Evolutionary conservation across 2,329 filamentous ascomycete species (phyloP), one percentile per base, ranked within the genome.

Genomic region (Aspergillus oerlinghausenensis): DNA sequence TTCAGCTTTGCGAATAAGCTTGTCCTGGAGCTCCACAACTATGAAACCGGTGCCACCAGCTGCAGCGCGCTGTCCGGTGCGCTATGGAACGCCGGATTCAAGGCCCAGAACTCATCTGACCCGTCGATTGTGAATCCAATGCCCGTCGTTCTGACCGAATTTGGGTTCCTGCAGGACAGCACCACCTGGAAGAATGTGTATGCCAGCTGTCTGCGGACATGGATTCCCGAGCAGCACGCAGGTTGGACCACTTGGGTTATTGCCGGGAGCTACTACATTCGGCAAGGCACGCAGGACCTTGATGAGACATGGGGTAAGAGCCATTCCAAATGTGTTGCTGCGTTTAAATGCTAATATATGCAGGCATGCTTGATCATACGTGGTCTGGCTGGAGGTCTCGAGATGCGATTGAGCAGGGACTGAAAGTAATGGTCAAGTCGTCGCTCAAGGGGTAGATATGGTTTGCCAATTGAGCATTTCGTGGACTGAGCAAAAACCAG

Each of bases 161-260:
- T 74, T 59, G 76, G 76, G 0, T 84, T 84, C 68, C 63, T 67
- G 49, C 79, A 82, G 73, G 76, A 81, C 52, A 73, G 72, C 2
- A 71, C 66, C 3, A 78, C 76, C 1, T 83, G 79, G 70, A 63
- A 73, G 48, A 68, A 72, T 8, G 76, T 79, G 2, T 86, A 86
- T 65, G 73, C 80, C 2, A 76, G 73, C 11, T 85, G 83, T 60
- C 67, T 85, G 59, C 74, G 77, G 4, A 69, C 70, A 14, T 84
- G 77, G 63, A 67, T 86, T 51, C 76, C 78, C 0, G 67, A 72
- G 42, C 71, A 78, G 63, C 75, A 81, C 70, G 76, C 78, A 0
- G 79, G 83, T 11, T 84, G 83, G 83, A 78, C 82, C 68, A 75
- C 82, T 70, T 86, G 83, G 80, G 84, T 84, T 35, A 54, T 88